Base-by-base conservation (phyloP, 176 grass and related monocot species). In the Carex pumila region DNA sequence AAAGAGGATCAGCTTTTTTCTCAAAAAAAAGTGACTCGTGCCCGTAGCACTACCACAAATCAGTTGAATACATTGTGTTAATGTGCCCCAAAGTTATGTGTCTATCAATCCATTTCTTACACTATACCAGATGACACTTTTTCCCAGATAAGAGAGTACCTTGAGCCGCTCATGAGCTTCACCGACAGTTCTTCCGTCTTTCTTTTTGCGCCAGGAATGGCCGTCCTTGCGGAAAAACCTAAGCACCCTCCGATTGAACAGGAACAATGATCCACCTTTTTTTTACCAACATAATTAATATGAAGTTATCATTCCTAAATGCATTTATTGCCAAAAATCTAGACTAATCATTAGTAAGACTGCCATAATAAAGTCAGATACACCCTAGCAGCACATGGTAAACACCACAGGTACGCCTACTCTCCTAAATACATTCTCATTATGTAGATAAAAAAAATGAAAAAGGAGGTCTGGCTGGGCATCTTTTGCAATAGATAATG, bases 201-300 rank as follows among this genome's bases (percentile, higher is more conserved):
- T 95, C 81, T 98, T 98, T 87, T 88, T 93, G 65, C 96, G 86
- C 96, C 96, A 98, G n/a, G 70, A 79, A 95, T 95, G 84, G 7
- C 96, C 96, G 86, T 98, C 96, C 89, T 86, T 93, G 55, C 96
- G 93, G 61, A 98, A 98, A 92, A 88, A 95, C n/a, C 96, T 81
- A 79, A 93, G 94, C 79, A 98, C 88, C 15, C 90, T 90, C 9
- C 96, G 89, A 80, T 98, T 98, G 64, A 93, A 98, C 65, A 98
- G 91, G 88, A 98, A 98, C 60, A 98, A 79, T 49, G 96, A 92
- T 83, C 96, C 96, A 90, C 96, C 96, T 98, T 75, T 64, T 74
- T 74, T 37, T 76, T 32, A 7, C 72, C 4, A 12, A n/a, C 43
- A 73, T 52, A 73, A 73, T 50, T 37, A 73, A 77, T 30, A 77